Conservation (phyloP, 441 rosid species). For the Omphalea diandra region DNA sequence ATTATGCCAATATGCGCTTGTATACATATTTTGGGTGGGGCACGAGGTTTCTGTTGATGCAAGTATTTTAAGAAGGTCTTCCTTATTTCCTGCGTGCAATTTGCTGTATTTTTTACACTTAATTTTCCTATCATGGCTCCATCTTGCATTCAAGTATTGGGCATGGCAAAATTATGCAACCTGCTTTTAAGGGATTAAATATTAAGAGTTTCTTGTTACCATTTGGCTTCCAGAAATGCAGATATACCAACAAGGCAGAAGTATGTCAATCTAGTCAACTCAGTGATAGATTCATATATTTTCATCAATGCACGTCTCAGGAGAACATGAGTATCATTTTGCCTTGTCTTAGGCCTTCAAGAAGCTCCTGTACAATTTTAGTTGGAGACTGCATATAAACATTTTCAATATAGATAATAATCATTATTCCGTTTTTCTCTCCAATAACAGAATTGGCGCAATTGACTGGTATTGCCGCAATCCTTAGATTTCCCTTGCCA, state of each 20-base stretch:
- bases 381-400: neutral
- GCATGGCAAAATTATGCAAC: neutral
- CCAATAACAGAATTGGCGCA: constrained; percentile 66
- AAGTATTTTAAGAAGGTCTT: too few species aligned
- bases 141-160: neutral
- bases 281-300: constrained; percentile 76
- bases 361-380: neutral
- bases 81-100: too few species aligned
- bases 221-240: constrained; percentile 61
- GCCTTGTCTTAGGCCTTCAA: neutral
- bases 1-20: too few species aligned
- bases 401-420: neutral
- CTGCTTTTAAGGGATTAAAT: neutral
- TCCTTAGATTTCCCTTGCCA: constrained; percentile 90
- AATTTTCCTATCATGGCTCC: neutral
- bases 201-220: neutral
- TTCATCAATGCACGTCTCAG: constrained; percentile 94
- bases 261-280: constrained; percentile 71
- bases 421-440: neutral
- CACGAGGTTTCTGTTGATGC: too few species aligned
- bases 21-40: too few species aligned
- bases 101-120: neutral
- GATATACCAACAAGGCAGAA: constrained; percentile 61
- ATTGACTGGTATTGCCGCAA: constrained; percentile 86
- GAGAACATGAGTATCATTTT: constrained; percentile 69